Conservation (phyloP, 1,284 basidiomycete genomes). For the Sanghuangporus sanghuang region DNA sequence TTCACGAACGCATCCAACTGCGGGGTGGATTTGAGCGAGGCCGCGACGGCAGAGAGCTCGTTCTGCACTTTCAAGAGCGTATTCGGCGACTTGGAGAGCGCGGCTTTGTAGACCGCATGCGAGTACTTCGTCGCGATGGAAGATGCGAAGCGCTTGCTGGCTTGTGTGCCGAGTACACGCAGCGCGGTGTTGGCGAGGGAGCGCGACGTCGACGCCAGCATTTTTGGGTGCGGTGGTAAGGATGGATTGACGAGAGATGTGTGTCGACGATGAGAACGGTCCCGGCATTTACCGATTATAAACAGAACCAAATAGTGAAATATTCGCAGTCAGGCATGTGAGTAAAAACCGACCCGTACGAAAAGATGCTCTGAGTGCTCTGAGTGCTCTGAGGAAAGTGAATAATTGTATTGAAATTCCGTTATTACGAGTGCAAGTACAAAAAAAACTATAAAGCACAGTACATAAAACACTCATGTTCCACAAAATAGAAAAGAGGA, state of each 20-base stretch:
- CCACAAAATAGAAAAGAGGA: not conserved
- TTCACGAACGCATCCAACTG: constrained; percentile 68
- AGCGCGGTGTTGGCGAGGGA: constrained; percentile 3
- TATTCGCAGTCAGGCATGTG: too few relatives aligned
- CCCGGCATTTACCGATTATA: not conserved
- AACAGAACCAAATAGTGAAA: not conserved
- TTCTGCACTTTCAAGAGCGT: constrained; percentile 76
- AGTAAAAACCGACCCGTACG: too few relatives aligned
- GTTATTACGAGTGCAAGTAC: not conserved
- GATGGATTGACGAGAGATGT: not conserved
- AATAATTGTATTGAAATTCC: not conserved
- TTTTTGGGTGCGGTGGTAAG: constrained; percentile 3
- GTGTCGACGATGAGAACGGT: not conserved
- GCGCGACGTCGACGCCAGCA: constrained; percentile 17
- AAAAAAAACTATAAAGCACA: not conserved
- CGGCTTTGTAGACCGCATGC: constrained; percentile 89
- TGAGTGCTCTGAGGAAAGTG: too few relatives aligned
- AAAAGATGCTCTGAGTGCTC: too few relatives aligned
- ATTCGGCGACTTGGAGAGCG: constrained; percentile 79
- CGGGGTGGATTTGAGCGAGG: constrained; percentile 58
- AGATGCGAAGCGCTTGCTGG: constrained; percentile 48
- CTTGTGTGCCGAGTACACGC: constrained; percentile 29
- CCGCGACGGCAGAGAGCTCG: constrained; percentile 72
- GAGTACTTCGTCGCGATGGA: constrained; percentile 89
- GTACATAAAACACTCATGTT: not conserved